These are phyloP conservation scores for Candida namnaoensis DNA, from an alignment of 805 yeast species.

Conservation along the genomic window DNA sequence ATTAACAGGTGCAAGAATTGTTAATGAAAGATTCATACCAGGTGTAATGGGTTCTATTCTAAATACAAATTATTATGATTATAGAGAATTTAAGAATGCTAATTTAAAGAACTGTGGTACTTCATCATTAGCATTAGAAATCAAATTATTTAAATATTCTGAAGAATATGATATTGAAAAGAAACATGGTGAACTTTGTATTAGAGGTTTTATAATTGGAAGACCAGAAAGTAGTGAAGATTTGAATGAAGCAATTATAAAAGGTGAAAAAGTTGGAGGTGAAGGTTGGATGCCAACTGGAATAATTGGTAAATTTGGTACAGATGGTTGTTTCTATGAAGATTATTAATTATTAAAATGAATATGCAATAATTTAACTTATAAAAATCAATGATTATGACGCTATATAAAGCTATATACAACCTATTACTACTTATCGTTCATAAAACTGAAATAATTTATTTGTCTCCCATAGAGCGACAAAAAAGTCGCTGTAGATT, in stretches of 20 bases:
- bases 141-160: constrained; percentile 35
- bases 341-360: constrained; percentile 8
- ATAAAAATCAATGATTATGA: too few species aligned
- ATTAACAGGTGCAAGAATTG: constrained; percentile 37
- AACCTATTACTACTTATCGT: background rate
- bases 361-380: too few species aligned
- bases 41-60: constrained; percentile 51
- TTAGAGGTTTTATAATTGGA: constrained; percentile 64
- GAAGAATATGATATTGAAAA: constrained; percentile 20
- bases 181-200: constrained; percentile 40
- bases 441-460: too few species aligned
- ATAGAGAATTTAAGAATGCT: constrained; percentile 34
- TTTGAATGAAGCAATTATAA: constrained; percentile 18
- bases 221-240: constrained; percentile 28
- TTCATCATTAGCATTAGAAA: constrained; percentile 49
- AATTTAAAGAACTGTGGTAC: constrained; percentile 42
- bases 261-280: constrained; percentile 28
- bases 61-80: constrained; percentile 53
- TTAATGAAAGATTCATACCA: constrained; percentile 37
- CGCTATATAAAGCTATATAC: too few species aligned
- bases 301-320: constrained; percentile 52
- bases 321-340: constrained; percentile 64
- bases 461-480: too few species aligned
- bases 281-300: constrained; percentile 45
- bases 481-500: too few species aligned